Evolutionary conservation across 805 yeast genomes (phyloP).

Genomic region (Teunomyces atbi): DNA sequence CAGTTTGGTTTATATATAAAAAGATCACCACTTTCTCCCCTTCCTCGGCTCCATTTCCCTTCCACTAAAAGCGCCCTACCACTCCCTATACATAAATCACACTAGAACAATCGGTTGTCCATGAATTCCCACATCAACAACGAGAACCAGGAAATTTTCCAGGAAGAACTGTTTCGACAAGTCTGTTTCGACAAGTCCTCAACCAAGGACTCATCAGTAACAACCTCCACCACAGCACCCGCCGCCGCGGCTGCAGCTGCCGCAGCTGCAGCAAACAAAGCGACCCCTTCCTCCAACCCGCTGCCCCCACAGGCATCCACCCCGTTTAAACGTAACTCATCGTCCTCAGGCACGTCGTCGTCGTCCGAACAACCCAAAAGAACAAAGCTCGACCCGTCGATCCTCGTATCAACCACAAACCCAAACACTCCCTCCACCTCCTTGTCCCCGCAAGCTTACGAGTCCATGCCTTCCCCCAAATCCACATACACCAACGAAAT

Average conservation of each 20-base stretch:
- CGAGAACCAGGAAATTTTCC: conserved; percentile 32
- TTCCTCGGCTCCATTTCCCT: neutral
- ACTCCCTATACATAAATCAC: neutral
- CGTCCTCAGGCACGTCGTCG: conserved; percentile 13
- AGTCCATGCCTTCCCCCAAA: conserved; percentile 11
- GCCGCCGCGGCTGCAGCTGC: conserved; percentile 8
- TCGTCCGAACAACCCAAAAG: conserved; percentile 17
- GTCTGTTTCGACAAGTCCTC: conserved; percentile 30
- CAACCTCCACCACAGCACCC: conserved; percentile 14
- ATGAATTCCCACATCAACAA: conserved; percentile 34
- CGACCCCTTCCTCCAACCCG: conserved; percentile 7
- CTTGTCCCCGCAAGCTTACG: conserved; percentile 9
- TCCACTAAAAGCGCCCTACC: neutral
- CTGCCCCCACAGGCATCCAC: conserved; percentile 7
- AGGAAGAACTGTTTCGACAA: conserved; percentile 26
- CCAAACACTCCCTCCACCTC: conserved; percentile 14
- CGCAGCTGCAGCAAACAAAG: conserved; percentile 7
- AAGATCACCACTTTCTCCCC: neutral
- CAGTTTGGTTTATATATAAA: neutral
- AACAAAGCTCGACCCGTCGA: conserved; percentile 18
- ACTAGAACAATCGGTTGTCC: no score
- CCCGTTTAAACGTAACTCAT: conserved; percentile 16
- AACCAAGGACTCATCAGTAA: conserved; percentile 13
- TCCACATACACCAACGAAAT: conserved; percentile 9
- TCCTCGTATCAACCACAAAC: conserved; percentile 13